phyloP scores from a whole-genome alignment of 1,139 yeast genomes.

The Yamadazyma mexicana region DNA sequence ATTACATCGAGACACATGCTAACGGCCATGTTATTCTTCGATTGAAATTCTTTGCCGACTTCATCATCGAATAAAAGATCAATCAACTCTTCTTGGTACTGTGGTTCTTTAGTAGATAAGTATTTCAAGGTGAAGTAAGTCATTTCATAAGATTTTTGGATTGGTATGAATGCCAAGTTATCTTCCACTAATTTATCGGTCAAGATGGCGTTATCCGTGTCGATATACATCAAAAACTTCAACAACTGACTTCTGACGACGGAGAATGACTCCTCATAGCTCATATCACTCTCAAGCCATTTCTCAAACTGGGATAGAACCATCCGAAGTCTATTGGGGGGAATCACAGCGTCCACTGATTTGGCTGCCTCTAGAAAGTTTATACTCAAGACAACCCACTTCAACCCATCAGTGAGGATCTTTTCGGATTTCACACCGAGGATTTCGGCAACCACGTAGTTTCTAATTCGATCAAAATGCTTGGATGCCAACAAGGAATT shows the following conservation, averaged over 20 bases:
- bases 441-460: conserved; percentile 63
- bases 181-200: conserved; percentile 48
- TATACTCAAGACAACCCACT: conserved; percentile 49
- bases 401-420: conserved; percentile 42
- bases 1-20: conserved; percentile 33
- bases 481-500: conserved; percentile 30
- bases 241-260: conserved; percentile 53
- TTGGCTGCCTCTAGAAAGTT: conserved; percentile 42
- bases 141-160: conserved; percentile 39
- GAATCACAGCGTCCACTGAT: conserved; percentile 37
- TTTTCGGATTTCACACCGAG: conserved; percentile 48
- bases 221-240: conserved; percentile 41
- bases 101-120: conserved; percentile 23
- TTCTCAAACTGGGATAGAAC: conserved; percentile 48
- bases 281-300: conserved; percentile 64
- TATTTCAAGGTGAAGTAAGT: conserved; percentile 50
- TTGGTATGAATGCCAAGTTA: conserved; percentile 46
- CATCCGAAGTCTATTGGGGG: conserved; percentile 64
- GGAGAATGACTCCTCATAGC: conserved; percentile 57
- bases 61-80: conserved; percentile 33
- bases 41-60: conserved; percentile 17
- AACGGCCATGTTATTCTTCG: conserved; percentile 29
- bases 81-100: conserved; percentile 32
- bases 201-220: conserved; percentile 19
- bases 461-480: conserved; percentile 53